These are phyloP conservation scores for Groenewaldozyma salmanticensis DNA, from an alignment of 805 yeast species.

Conservation along the genomic window DNA sequence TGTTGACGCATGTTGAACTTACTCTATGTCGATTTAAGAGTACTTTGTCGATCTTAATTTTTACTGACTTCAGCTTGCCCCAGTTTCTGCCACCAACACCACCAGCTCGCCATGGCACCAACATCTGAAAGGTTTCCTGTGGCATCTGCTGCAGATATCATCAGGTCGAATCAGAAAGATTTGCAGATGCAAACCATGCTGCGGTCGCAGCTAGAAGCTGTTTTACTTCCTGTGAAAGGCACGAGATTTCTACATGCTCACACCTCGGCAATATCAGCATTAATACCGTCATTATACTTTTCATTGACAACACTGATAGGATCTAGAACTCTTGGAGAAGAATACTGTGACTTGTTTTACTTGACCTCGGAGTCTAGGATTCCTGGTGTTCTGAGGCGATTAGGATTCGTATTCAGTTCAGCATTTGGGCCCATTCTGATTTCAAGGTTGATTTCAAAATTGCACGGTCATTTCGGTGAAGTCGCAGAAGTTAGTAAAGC, in stretches of 20 bases:
- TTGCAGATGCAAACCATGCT: constrained; percentile 54
- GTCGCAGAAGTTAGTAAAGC: neutral
- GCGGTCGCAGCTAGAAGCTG: constrained; percentile 33
- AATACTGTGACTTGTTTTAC: constrained; percentile 59
- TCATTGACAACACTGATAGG: constrained; percentile 66
- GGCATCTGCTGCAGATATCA: neutral
- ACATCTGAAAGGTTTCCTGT: neutral
- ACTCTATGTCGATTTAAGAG: too few relatives aligned
- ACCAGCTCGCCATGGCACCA: neutral
- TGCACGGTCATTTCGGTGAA: constrained; percentile 10
- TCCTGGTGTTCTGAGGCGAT: constrained; percentile 29
- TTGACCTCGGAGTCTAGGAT: constrained; percentile 18
- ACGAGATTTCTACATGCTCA: constrained; percentile 51
- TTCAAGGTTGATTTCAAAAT: constrained; percentile 14
- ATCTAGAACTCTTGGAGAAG: constrained; percentile 84
- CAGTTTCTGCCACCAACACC: too few relatives aligned
- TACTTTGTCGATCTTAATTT: too few relatives aligned
- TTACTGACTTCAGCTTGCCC: too few relatives aligned
- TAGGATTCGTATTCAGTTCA: constrained; percentile 51
- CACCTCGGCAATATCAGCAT: constrained; percentile 49
- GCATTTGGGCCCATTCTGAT: constrained; percentile 51
- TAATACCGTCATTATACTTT: constrained; percentile 55
- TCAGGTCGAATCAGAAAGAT: constrained; percentile 70
- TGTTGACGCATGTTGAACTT: too few relatives aligned
- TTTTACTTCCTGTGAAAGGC: constrained; percentile 41